Evolutionary conservation across 768 basidiomycete species (phyloP).

Genomic region (Candolleomyces efflorescens): DNA sequence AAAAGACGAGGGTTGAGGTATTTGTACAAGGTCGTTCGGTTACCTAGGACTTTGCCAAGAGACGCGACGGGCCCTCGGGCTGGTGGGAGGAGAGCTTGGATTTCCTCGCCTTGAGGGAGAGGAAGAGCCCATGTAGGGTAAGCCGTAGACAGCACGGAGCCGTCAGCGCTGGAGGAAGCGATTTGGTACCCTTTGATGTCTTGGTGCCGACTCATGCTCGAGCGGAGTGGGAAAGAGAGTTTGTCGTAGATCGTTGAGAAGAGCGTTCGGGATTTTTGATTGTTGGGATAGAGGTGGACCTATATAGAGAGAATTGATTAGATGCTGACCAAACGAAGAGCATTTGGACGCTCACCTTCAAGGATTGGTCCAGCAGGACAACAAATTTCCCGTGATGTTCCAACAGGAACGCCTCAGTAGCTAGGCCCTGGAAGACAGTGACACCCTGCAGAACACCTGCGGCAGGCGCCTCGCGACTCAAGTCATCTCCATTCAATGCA

Average conservation of each 20-base stretch:
- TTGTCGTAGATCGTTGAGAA: conserved; percentile 41
- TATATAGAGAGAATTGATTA: conserved; percentile 17
- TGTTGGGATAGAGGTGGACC: conserved; percentile 69
- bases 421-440: conserved; percentile 55
- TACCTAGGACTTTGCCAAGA: conserved; percentile 79
- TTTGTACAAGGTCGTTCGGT: conserved; percentile 89
- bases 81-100: conserved; percentile 49
- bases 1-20: conserved; percentile 84
- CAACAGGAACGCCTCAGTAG: conserved; percentile 57
- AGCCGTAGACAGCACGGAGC: conserved; percentile 41
- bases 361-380: conserved; percentile 68
- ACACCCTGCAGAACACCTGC: conserved; percentile 40
- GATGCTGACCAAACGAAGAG: background rate
- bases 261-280: conserved; percentile 34
- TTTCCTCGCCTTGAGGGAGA: conserved; percentile 51
- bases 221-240: conserved; percentile 55
- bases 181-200: conserved; percentile 53
- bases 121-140: conserved; percentile 64
- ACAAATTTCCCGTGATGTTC: conserved; percentile 44
- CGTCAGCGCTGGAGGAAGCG: conserved; percentile 26
- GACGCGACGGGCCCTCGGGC: conserved; percentile 60
- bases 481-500: conserved; percentile 73
- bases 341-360: conserved; percentile 49
- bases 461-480: conserved; percentile 15
- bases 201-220: conserved; percentile 29